Base-by-base conservation (phyloP, 768 basidiomycete genomes). In the Auricularia cornea region DNA sequence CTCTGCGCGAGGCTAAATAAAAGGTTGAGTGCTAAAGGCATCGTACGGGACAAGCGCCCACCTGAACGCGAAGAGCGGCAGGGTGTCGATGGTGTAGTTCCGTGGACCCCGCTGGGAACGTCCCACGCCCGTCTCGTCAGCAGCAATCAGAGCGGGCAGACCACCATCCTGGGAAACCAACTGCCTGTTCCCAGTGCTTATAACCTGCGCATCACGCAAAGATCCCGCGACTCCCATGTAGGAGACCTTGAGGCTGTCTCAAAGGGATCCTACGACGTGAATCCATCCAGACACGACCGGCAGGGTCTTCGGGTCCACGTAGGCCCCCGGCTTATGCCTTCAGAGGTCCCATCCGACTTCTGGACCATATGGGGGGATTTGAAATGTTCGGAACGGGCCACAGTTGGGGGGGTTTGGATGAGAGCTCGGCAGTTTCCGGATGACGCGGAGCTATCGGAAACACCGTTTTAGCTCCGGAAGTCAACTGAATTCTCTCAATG, bases 281-380 rank as follows among this genome's bases (percentile, higher is more conserved):
- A 77, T 70, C 64, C 61, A 75, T 3, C 76, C 76, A 28, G 73
- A 74, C 62, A 73, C 74, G 54, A 76, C 60, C 26, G 76, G 76
- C 62, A 75, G 71, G 4, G 65, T 59, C 40, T 62, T 60, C 0
- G 65, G 33, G 41, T 69, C 67, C 10, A n/a, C n/a, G n/a, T n/a
- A n/a, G n/a, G n/a, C n/a, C n/a, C n/a, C n/a, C n/a, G n/a, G n/a
- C n/a, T n/a, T n/a, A n/a, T n/a, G n/a, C n/a, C n/a, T n/a, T n/a
- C n/a, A n/a, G n/a, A n/a, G n/a, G n/a, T n/a, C n/a, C n/a, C n/a
- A n/a, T n/a, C n/a, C n/a, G n/a, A n/a, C n/a, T n/a, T n/a, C n/a
- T n/a, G n/a, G n/a, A n/a, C n/a, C n/a, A n/a, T n/a, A n/a, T n/a
- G n/a, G n/a, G n/a, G n/a, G n/a, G n/a, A n/a, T n/a, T n/a, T n/a